Evolutionary conservation across 2,329 filamentous ascomycete genomes (phyloP).

Genomic region (Pyricularia pennisetigena): DNA sequence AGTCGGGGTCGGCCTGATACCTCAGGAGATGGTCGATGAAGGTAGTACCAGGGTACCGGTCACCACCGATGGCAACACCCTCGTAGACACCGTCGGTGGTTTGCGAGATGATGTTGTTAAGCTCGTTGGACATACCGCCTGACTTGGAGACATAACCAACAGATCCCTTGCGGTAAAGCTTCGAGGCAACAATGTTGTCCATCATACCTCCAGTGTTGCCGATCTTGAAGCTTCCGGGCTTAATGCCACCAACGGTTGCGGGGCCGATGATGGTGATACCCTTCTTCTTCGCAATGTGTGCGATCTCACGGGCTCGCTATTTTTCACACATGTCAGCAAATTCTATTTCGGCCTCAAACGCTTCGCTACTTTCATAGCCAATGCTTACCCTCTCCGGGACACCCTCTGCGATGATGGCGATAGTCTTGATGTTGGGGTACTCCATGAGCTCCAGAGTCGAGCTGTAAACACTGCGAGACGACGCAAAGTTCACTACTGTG

Average conservation of each 20-base stretch:
- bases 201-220: slow-evolving; percentile 99
- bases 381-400: slow-evolving; percentile 85
- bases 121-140: slow-evolving; percentile 99
- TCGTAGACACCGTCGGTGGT: slow-evolving; percentile 97
- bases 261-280: slow-evolving; percentile 98
- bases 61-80: slow-evolving; percentile 98
- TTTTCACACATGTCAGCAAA: not conserved
- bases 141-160: slow-evolving; percentile 99
- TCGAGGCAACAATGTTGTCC: slow-evolving; percentile 99
- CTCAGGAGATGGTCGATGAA: slow-evolving; percentile 98
- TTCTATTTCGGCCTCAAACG: not conserved
- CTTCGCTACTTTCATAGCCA: not conserved
- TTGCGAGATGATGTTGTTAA: slow-evolving; percentile 98
- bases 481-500: slow-evolving; percentile 98
- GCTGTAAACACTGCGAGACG: slow-evolving; percentile 95
- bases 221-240: slow-evolving; percentile 99
- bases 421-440: slow-evolving; percentile 92
- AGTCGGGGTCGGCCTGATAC: slow-evolving; percentile 92
- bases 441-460: slow-evolving; percentile 99
- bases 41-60: slow-evolving; percentile 96
- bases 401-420: slow-evolving; percentile 99
- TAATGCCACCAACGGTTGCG: slow-evolving; percentile 97
- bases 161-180: slow-evolving; percentile 98
- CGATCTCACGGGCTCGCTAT: slow-evolving; percentile 92
- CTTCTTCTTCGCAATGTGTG: slow-evolving; percentile 95